Base-by-base conservation (phyloP, 2,329 filamentous ascomycete genomes). In the Talaromyces sp. region DNA sequence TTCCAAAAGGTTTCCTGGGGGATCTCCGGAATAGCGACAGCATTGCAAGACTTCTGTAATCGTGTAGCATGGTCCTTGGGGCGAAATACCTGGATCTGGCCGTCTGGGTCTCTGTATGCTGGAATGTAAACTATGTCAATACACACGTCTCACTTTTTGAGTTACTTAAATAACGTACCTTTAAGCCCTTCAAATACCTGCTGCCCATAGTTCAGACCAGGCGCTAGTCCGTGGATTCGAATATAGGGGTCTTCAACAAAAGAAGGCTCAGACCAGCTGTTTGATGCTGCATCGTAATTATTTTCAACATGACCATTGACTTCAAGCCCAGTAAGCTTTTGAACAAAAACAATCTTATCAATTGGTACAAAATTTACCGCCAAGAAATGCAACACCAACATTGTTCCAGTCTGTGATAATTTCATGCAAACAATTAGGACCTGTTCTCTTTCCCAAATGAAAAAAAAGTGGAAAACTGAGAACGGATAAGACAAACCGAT, bases 301-400 rank as follows among this genome's bases (percentile, higher is more conserved):
- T 77, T 81, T 70, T 83, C 81, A 63, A 83, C 78, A 70, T 84
- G 81, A 58, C 81, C 81, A 64, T 83, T 83, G 61, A 83, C 81
- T 82, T 35, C 7, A 35, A 48, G 6, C 10, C 43, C 4, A 4
- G 11, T 21, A 17, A 19, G 21, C 43, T 21, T 48, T 21, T 21
- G 43, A 21, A 17, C 31, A 32, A 21, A 48, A 48, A 24, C 21
- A 48, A 24, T 3, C 11, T 11, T 21, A 21, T 19, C 21, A 48
- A 21, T 48, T 48, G 9, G 43, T 48, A 19, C 11, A 19, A 46
- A 21, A 21, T 14, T 48, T 21, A 48, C 43, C 43, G 7, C 43
- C 43, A 24, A 48, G 43, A 48, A 48, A 48, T 48, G 43, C n/a
- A 24, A 48, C 43, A 3, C 43, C 43, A 48, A 48, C n/a, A 12